Base-by-base conservation (phyloP, 495 filamentous ascomycete species). In the Penicillium cinerascens region DNA sequence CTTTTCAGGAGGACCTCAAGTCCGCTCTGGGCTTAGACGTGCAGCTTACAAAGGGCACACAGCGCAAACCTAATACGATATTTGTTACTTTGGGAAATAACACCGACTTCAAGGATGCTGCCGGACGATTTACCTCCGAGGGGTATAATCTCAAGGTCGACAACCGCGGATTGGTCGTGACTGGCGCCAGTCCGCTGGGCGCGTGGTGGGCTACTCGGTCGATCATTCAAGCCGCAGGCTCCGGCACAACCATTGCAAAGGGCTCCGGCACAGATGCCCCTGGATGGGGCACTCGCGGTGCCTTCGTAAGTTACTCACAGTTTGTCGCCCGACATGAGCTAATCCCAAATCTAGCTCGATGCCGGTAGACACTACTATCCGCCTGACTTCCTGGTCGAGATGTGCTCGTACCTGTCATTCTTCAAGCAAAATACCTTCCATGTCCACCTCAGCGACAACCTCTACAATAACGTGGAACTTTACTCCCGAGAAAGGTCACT, bases 371-470 rank as follows among this genome's bases (percentile, higher is more conserved):
- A 78, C 52, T 81, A 73, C 46, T 79, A 80, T 49, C 75, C 76
- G 6, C 66, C 74, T 3, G 67, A 76, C 51, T 81, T 81, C 47
- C 45, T 81, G n/a, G 56, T 66, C 20, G 75, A 79, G 45, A 65
- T 80, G 58, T 80, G 78, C 60, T 67, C 74, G 10, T 80, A 78
- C 45, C 64, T 78, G 52, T 78, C 74, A 27, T 79, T 74, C 54
- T 81, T 79, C 67, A 81, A 81, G 55, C 76, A 80, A 49, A 80
- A 80, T 54, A 73, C 63, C 3, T 77, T 81, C 50, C 78, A 81
- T 41, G 10, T 80, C 2, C 78, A 81, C 54, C 64, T 80, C 1
- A 78, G 75, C 58, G 77, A 81, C 52, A 80, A 78, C 44, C 58
- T 78, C 17, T 69, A 68, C 51, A 71, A 76, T 46, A 78, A 74